Evolutionary conservation across 441 rosid species (phyloP).

Genomic region (Jatropha podagrica): DNA sequence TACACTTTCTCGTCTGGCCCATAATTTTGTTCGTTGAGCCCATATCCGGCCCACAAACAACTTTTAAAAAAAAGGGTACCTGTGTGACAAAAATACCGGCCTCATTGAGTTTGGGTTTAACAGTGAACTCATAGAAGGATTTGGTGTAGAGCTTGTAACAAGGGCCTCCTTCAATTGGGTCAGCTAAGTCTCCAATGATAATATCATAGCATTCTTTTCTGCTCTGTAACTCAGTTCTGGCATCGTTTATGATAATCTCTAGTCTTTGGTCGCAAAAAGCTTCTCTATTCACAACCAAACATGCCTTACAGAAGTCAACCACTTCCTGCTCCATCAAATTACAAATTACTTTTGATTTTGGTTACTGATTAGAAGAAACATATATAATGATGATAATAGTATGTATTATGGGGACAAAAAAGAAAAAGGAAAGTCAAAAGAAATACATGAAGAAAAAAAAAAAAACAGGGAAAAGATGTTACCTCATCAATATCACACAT

Average conservation of each 20-base stretch:
- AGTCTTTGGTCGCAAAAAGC: constrained; percentile 53
- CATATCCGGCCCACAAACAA: not conserved
- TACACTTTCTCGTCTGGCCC: too few species aligned
- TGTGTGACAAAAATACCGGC: constrained; percentile 61
- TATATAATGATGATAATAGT: not conserved
- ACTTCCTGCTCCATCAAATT: constrained; percentile 45
- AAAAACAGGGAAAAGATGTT: not conserved
- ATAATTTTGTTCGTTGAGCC: too few species aligned
- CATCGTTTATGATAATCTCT: constrained; percentile 58
- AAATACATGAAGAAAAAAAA: not conserved
- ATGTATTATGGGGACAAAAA: not conserved
- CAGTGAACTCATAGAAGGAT: constrained; percentile 47
- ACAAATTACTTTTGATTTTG: not conserved
- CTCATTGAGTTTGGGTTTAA: constrained; percentile 48
- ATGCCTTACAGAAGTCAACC: constrained; percentile 59
- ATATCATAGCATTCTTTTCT: constrained; percentile 47
- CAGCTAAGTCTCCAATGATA: constrained; percentile 65
- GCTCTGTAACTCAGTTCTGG: constrained; percentile 56
- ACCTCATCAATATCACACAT: constrained; percentile 78
- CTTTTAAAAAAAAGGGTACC: constrained; percentile 21
- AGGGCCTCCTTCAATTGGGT: constrained; percentile 71
- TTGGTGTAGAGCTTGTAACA: constrained; percentile 64
- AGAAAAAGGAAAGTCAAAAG: not conserved
- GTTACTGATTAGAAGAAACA: not conserved
- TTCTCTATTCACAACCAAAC: constrained; percentile 48